These are phyloP conservation scores for Candida verbasci DNA, from an alignment of 805 yeast genomes.

Conservation along the genomic window DNA sequence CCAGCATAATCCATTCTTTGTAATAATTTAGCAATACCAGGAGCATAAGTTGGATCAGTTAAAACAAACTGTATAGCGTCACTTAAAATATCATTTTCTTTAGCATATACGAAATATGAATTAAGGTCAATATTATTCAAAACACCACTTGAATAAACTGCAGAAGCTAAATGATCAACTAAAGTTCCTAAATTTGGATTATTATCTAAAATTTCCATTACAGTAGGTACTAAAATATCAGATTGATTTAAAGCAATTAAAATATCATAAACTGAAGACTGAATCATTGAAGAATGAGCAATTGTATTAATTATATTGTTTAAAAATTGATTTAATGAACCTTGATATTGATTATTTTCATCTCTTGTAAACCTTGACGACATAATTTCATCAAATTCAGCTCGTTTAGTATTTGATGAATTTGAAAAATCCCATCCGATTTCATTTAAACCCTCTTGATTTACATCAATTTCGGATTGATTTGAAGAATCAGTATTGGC, in stretches of 20 bases:
- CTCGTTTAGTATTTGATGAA: background rate
- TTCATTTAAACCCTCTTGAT: background rate
- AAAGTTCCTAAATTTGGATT: slow-evolving; percentile 14
- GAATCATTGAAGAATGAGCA: slow-evolving; percentile 16
- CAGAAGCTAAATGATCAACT: slow-evolving; percentile 14
- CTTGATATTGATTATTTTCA: slow-evolving; percentile 14
- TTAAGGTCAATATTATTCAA: slow-evolving; percentile 27
- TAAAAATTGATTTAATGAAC: slow-evolving; percentile 29
- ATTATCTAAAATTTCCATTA: slow-evolving; percentile 20
- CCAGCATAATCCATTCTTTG: slow-evolving; percentile 27
- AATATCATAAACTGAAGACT: slow-evolving; percentile 18
- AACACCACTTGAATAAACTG: slow-evolving; percentile 29
- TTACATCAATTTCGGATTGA: slow-evolving; percentile 1
- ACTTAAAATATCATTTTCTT: slow-evolving; percentile 18
- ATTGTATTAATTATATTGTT: slow-evolving; percentile 25
- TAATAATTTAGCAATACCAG: slow-evolving; percentile 28
- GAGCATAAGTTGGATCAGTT: slow-evolving; percentile 26
- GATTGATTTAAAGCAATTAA: slow-evolving; percentile 29
- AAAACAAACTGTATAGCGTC: slow-evolving; percentile 20
- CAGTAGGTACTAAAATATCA: slow-evolving; percentile 23
- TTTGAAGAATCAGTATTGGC: slow-evolving; percentile 4
- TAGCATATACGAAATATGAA: slow-evolving; percentile 17
- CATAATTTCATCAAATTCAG: slow-evolving; percentile 1
- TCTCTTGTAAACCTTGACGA: slow-evolving; percentile 2
- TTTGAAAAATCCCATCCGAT: background rate